A percentile compares a stretch with the other conserved stretches of the same genome.
Evolutionary conservation across 208 protist genomes (phyloP).

Genomic region (Phytomonas sp.): DNA sequence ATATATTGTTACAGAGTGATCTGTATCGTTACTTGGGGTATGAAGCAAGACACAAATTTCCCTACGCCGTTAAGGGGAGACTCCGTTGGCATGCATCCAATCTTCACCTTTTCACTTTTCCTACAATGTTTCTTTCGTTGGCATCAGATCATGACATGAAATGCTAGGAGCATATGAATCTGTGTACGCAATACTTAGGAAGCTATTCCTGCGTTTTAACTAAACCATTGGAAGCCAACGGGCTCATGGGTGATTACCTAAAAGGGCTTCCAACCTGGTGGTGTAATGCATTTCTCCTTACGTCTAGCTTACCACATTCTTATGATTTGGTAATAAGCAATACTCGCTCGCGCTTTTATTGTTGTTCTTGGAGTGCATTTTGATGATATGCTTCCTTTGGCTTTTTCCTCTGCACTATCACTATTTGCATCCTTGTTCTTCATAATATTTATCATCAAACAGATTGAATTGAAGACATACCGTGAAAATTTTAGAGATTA

Average conservation of each 20-base stretch:
- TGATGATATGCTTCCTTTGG: background rate
- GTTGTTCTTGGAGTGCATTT: background rate
- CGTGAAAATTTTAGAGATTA: background rate
- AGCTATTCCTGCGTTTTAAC: background rate
- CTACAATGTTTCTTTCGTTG: background rate
- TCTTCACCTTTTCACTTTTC: background rate
- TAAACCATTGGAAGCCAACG: background rate
- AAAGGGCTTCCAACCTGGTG: background rate
- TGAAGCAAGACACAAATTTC: background rate
- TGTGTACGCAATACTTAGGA: background rate
- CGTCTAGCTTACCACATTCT: background rate
- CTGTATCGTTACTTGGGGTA: background rate
- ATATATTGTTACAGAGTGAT: background rate
- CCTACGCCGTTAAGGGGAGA: background rate
- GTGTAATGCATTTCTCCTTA: background rate
- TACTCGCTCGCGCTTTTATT: background rate
- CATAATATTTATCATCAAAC: background rate
- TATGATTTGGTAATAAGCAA: background rate
- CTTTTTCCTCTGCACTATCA: background rate
- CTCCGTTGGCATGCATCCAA: background rate
- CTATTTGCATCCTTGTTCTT: background rate
- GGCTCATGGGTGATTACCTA: background rate
- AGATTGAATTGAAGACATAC: background rate
- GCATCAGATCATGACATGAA: background rate
- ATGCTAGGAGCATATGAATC: background rate